Evolutionary conservation across 106 monocot genomes (phyloP).

Genomic region (Acorus calamus): DNA sequence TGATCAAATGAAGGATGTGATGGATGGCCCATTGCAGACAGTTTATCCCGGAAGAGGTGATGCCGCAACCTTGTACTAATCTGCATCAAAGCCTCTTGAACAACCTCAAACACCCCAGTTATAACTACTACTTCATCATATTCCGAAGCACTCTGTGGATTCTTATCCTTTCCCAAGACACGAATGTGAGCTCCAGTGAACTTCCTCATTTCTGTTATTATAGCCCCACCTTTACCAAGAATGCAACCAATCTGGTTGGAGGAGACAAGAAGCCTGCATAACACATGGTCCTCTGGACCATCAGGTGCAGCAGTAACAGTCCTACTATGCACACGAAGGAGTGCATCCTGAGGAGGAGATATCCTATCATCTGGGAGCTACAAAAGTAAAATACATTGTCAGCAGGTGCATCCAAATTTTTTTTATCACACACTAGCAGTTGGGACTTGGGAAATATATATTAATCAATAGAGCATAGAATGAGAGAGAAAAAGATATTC

Average conservation of each 20-base stretch:
- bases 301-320: constrained; percentile 41
- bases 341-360: constrained; percentile 73
- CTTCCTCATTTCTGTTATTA: constrained; percentile 96
- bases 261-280: constrained; percentile 47
- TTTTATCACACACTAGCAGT: no score
- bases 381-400: not conserved
- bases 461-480: constrained; percentile 6
- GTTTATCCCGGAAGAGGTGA: constrained; percentile 74
- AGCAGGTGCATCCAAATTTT: not conserved
- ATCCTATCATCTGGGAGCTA: constrained; percentile 74
- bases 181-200: constrained; percentile 74
- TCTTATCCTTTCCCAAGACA: constrained; percentile 50
- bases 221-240: constrained; percentile 78
- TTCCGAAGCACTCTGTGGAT: constrained; percentile 41
- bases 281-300: constrained; percentile 25
- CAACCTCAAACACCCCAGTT: constrained; percentile 45
- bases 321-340: constrained; percentile 59
- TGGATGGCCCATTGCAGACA: constrained; percentile 26
- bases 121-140: constrained; percentile 59
- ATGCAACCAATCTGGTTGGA: constrained; percentile 80
- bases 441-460: no score
- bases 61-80: constrained; percentile 69
- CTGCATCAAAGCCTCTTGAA: constrained; percentile 76
- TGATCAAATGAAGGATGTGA: constrained; percentile 45
- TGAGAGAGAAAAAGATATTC: not conserved